Conservation (phyloP, 352 stramenopile species). For the Phytophthora foliorum region DNA sequence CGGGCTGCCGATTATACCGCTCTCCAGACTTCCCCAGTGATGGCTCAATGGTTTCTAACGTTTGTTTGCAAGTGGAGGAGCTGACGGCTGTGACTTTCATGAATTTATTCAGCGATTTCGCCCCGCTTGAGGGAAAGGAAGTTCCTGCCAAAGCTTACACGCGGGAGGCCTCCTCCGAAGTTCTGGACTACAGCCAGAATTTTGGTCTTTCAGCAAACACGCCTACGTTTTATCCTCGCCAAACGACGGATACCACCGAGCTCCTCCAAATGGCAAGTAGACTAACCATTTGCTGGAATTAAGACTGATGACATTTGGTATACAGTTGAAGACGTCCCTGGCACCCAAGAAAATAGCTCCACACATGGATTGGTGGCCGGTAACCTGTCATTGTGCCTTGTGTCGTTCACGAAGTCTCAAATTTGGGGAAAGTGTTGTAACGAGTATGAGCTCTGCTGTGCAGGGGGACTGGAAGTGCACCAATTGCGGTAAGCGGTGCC, state of each 20-base stretch:
- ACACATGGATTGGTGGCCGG: slow-evolving; percentile 86
- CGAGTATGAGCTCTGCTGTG: slow-evolving; percentile 19
- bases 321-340: slow-evolving; percentile 42
- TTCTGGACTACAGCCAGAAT: slow-evolving; percentile 30
- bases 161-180: neutral
- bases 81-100: slow-evolving; percentile 10
- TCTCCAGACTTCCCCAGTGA: neutral
- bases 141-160: neutral
- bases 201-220: slow-evolving; percentile 51
- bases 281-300: neutral
- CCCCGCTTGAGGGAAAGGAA: slow-evolving; percentile 21
- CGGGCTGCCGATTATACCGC: slow-evolving; percentile 34
- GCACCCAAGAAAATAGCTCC: slow-evolving; percentile 57
- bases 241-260: slow-evolving; percentile 37
- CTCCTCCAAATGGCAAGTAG: slow-evolving; percentile 44
- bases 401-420: neutral
- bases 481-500: slow-evolving; percentile 59
- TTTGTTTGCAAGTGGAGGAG: neutral
- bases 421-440: slow-evolving; percentile 16
- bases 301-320: neutral
- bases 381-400: slow-evolving; percentile 29
- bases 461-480: slow-evolving; percentile 86
- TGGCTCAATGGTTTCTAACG: neutral
- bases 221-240: slow-evolving; percentile 51
- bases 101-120: slow-evolving; percentile 8